Evolutionary conservation across 768 basidiomycete genomes (phyloP).

Genomic region (Paxillus involutus): DNA sequence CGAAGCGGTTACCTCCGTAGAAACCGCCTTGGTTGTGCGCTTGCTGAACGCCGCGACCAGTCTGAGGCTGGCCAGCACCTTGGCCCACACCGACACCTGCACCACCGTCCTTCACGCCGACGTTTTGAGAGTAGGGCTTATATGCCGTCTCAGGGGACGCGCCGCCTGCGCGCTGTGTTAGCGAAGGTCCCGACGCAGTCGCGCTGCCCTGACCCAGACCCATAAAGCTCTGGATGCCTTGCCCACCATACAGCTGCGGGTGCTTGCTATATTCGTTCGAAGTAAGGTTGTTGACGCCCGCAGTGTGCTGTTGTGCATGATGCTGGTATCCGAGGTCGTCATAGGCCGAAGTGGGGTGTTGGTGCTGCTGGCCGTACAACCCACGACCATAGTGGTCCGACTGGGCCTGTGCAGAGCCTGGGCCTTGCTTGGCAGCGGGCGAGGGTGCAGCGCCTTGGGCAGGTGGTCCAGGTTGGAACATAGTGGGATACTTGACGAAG

Average conservation of each 20-base stretch:
- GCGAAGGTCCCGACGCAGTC: slow-evolving; percentile 45
- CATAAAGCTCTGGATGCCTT: slow-evolving; percentile 72
- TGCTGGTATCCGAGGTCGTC: slow-evolving; percentile 57
- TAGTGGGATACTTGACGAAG: slow-evolving; percentile 75
- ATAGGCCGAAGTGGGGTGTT: slow-evolving; percentile 46
- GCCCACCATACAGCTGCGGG: slow-evolving; percentile 46
- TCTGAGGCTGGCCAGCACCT: slow-evolving; percentile 34
- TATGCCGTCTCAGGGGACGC: slow-evolving; percentile 72
- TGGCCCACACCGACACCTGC: slow-evolving; percentile 40
- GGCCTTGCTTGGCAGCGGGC: slow-evolving; percentile 66
- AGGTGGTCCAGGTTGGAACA: slow-evolving; percentile 73
- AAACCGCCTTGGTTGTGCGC: slow-evolving; percentile 43
- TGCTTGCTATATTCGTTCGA: slow-evolving; percentile 47
- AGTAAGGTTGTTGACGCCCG: slow-evolving; percentile 37
- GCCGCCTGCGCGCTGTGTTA: slow-evolving; percentile 43
- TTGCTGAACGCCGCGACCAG: slow-evolving; percentile 45
- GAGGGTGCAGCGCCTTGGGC: slow-evolving; percentile 65
- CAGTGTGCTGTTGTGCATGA: slow-evolving; percentile 54
- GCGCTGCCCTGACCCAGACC: slow-evolving; percentile 50
- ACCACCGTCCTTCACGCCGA: slow-evolving; percentile 58
- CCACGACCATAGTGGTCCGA: slow-evolving; percentile 64
- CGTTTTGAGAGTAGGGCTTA: slow-evolving; percentile 63
- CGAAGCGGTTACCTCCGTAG: slow-evolving; percentile 45
- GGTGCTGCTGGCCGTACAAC: slow-evolving; percentile 61
- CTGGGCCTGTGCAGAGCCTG: slow-evolving; percentile 48